A percentile compares a stretch with the other conserved stretches of the same genome.
Conservation (phyloP, 768 basidiomycete genomes). For the Macrolepiota dolichaula region DNA sequence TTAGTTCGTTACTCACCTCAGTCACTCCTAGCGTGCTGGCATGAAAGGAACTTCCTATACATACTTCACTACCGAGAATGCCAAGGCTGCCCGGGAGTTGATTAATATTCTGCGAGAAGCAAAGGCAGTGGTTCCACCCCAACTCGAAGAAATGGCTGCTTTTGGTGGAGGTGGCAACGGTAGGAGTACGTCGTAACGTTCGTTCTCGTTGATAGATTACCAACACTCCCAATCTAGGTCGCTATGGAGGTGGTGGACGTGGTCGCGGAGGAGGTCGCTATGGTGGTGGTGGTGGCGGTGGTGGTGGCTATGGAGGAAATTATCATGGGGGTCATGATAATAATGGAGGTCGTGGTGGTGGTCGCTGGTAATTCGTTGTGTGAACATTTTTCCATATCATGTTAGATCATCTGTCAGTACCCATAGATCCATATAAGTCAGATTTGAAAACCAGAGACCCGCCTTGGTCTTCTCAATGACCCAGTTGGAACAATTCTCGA, state of each 20-base stretch:
- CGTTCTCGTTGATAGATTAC: background rate
- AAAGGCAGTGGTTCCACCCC: slow-evolving; percentile 80
- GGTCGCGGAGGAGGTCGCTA: slow-evolving; percentile 34
- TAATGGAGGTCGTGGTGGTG: slow-evolving; percentile 34
- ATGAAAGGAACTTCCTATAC: slow-evolving; percentile 91
- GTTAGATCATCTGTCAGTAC: background rate
- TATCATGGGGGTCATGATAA: slow-evolving; percentile 41
- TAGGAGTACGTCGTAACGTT: slow-evolving; percentile 49
- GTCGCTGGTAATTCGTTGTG: slow-evolving; percentile 27
- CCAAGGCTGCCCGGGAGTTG: slow-evolving; percentile 91
- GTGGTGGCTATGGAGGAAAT: slow-evolving; percentile 43
- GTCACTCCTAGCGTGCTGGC: slow-evolving; percentile 68
- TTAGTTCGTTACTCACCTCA: background rate
- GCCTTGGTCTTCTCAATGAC: background rate
- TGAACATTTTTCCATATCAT: slow-evolving; percentile 2
- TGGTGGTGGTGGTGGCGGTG: slow-evolving; percentile 39
- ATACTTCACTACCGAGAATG: slow-evolving; percentile 96
- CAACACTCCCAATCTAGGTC: slow-evolving; percentile 37
- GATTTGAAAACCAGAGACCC: background rate
- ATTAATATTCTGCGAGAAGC: slow-evolving; percentile 84
- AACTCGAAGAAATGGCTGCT: slow-evolving; percentile 90
- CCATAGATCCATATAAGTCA: background rate
- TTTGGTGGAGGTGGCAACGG: slow-evolving; percentile 81
- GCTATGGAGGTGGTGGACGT: slow-evolving; percentile 48
- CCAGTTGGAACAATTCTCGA: slow-evolving; percentile 19